Evolutionary conservation across 306 rosid genomes (phyloP).

Genomic region (Quillaja saponaria): DNA sequence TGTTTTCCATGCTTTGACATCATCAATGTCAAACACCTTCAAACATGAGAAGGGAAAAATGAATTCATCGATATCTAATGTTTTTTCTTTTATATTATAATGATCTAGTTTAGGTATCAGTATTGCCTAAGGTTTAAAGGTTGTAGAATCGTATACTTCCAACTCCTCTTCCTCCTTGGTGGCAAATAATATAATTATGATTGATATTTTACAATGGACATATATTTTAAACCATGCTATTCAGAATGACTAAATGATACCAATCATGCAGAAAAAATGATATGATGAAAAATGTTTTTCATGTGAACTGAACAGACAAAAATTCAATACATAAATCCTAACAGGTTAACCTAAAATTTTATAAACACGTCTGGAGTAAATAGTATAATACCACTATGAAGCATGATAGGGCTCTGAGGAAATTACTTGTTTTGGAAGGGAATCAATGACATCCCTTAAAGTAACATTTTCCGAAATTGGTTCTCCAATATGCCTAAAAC

Average conservation of each 20-base stretch:
- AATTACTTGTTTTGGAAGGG: slow-evolving; percentile 85
- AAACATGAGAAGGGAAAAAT: slow-evolving; percentile 14
- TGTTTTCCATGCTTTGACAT: slow-evolving; percentile 77
- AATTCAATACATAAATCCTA: slow-evolving; percentile 1
- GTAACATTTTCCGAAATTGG: slow-evolving; percentile 73
- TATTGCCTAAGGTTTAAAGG: neutral
- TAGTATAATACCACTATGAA: slow-evolving; percentile 10
- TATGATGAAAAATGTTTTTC: slow-evolving; percentile 3
- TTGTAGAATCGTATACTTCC: slow-evolving; percentile 10
- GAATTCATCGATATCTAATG: slow-evolving; percentile 14
- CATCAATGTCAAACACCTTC: slow-evolving; percentile 87
- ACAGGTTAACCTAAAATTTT: slow-evolving; percentile 8
- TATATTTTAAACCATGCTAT: neutral
- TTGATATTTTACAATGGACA: slow-evolving; percentile 15
- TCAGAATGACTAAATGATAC: slow-evolving; percentile 23
- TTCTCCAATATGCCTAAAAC: slow-evolving; percentile 78
- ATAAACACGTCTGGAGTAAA: neutral
- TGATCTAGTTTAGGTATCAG: no score
- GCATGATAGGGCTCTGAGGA: neutral
- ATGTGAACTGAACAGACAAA: slow-evolving; percentile 5
- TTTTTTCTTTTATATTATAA: no score
- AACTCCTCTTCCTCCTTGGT: slow-evolving; percentile 12
- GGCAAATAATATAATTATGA: slow-evolving; percentile 2
- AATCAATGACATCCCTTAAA: slow-evolving; percentile 65
- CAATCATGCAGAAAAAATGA: slow-evolving; percentile 11